These are phyloP conservation scores for Tetraselmis striata DNA, from an alignment of 139 green algal species.

Conservation along the genomic window DNA sequence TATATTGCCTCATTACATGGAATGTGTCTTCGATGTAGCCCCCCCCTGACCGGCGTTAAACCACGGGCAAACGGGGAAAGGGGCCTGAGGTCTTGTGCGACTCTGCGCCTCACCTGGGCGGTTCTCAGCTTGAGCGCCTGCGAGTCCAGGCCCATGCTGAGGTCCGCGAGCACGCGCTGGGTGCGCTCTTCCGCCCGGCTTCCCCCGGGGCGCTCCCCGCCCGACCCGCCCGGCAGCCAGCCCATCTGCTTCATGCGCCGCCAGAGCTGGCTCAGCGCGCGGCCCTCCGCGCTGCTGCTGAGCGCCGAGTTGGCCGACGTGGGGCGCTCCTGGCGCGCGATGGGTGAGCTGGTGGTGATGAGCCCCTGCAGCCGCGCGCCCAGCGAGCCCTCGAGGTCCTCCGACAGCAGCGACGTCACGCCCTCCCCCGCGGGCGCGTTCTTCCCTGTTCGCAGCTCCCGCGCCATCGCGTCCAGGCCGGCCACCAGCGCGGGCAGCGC, in stretches of 20 bases:
- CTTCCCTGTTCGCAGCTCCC: background rate
- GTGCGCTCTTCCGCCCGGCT: background rate
- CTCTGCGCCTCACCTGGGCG: background rate
- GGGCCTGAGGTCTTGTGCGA: too few species aligned
- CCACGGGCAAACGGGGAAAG: too few species aligned
- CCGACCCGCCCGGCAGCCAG: background rate
- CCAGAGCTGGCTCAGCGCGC: background rate
- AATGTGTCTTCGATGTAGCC: too few species aligned
- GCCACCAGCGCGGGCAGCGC: background rate
- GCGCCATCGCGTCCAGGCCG: background rate
- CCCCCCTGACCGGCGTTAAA: too few species aligned
- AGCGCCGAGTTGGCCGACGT: background rate
- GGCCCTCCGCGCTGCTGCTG: background rate
- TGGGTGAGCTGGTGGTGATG: background rate
- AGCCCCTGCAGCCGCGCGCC: too few species aligned
- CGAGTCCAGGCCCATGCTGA: background rate
- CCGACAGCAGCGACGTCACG: background rate
- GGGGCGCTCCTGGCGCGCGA: background rate
- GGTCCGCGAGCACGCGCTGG: background rate
- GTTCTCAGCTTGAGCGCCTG: background rate
- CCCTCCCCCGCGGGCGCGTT: background rate
- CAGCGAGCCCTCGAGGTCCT: background rate
- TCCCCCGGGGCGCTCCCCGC: too few species aligned
- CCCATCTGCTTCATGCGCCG: background rate
- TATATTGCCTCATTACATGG: too few species aligned